phyloP scores from a whole-genome alignment of 2,329 filamentous ascomycete genomes.

The Microdochium bolleyi region DNA sequence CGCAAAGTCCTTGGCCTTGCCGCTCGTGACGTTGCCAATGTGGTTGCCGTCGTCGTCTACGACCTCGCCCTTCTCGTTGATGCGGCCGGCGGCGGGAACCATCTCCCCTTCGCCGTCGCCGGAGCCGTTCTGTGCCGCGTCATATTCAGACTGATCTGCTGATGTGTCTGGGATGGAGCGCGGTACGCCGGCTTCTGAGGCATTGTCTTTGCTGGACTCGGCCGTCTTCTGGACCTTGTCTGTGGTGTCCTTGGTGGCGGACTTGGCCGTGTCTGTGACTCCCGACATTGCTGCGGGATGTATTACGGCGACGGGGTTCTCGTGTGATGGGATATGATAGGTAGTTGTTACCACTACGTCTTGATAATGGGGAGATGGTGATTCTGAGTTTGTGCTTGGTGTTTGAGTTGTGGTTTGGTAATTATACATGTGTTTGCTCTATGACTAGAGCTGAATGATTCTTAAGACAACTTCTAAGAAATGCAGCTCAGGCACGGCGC shows the following conservation, averaged over 20 bases:
- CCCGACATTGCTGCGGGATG: constrained; percentile 21
- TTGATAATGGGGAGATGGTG: constrained; percentile 2
- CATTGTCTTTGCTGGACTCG: background rate
- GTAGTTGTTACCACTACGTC: constrained; percentile 10
- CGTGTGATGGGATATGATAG: constrained; percentile 10
- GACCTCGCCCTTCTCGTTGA: constrained; percentile 47
- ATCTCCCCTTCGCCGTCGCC: constrained; percentile 22
- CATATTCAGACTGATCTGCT: constrained; percentile 10
- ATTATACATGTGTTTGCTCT: background rate
- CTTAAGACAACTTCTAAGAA: background rate
- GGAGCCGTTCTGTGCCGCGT: constrained; percentile 6
- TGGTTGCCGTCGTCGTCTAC: constrained; percentile 44
- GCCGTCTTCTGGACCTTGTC: background rate
- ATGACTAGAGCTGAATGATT: background rate
- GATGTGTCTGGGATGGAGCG: constrained; percentile 14
- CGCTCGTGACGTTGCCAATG: constrained; percentile 29
- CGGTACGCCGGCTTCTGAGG: constrained; percentile 5
- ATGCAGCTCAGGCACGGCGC: background rate
- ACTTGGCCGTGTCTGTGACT: constrained; percentile 12
- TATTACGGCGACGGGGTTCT: constrained; percentile 11
- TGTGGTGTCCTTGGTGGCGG: constrained; percentile 9
- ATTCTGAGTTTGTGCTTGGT: constrained; percentile 6
- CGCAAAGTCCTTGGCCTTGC: constrained; percentile 16
- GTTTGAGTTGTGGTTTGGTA: background rate
- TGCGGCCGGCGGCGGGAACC: constrained; percentile 26